A percentile compares a stretch with the other conserved stretches of the same genome.
phyloP scores from a whole-genome alignment of 2,329 filamentous ascomycete species.

The Arthroderma uncinatum region DNA sequence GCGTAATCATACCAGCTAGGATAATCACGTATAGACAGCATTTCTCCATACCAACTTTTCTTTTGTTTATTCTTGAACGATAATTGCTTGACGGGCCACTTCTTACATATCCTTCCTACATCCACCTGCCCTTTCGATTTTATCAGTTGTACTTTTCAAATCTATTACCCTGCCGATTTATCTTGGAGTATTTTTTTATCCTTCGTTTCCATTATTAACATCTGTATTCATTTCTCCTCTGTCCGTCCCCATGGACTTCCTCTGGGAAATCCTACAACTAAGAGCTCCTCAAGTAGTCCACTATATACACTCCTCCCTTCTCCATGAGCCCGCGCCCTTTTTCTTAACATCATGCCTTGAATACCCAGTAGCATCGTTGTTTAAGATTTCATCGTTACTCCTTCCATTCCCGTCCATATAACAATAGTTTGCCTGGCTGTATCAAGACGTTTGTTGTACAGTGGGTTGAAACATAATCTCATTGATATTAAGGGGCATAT shows the following conservation, averaged over 20 bases:
- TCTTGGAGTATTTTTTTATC: neutral
- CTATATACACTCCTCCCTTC: no score
- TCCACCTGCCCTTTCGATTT: neutral
- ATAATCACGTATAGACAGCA: slow-evolving; percentile 4
- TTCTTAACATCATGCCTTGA: no score
- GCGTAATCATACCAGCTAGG: neutral
- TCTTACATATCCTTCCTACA: neutral
- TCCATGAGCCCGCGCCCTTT: no score
- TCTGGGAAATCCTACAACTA: no score
- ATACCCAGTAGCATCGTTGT: no score
- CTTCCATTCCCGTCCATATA: no score
- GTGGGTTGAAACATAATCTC: neutral
- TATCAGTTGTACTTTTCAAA: neutral
- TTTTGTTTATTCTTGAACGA: neutral
- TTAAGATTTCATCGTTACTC: no score
- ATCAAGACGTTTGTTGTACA: neutral
- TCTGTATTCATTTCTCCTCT: neutral
- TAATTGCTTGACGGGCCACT: neutral
- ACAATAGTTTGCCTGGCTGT: neutral
- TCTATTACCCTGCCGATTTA: neutral
- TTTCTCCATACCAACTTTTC: neutral
- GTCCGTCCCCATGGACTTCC: neutral
- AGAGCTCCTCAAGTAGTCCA: no score
- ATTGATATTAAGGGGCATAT: neutral
- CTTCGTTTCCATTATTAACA: no score